Evolutionary conservation across 768 basidiomycete genomes (phyloP), one percentile per base, ranked within the genome.

Genomic region (Boletus vermiculosoides): DNA sequence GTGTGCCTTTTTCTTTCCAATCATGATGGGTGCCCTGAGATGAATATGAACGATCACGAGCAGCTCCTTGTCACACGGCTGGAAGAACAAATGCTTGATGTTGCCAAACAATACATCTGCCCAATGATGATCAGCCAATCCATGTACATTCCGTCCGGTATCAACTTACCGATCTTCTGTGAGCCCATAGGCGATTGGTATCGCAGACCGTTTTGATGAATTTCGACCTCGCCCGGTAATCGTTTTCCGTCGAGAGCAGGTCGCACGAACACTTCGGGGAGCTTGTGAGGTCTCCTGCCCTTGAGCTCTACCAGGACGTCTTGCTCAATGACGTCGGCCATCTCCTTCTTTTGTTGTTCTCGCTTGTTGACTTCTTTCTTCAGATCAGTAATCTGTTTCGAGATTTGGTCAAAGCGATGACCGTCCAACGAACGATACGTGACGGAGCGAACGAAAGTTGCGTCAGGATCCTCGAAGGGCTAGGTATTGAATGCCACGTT

Each of bases 81-180:
- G 97, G 83, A 99, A 98, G 77, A 98, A 97, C 11, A 98, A 79
- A 73, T 99, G 96, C 72, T 96, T 97, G 78, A 99, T 88, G 71
- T 99, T 99, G 76, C 85, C 88, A 77, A 98, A 99, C 11, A 98
- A 78, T 13, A 99, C 81, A 70, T 99, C 96, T 96, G 49, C 22
- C 23, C 40, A 50, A 52, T 40, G 20, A 20, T 22, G 39, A 57
- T 69, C 44, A 58, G 40, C n/a, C 25, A 5, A 11, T n/a, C 31
- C 44, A 36, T 13, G 22, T 22, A 15, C 40, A 50, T 31, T 23
- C 13, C 33, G 4, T 40, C 7, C 42, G 8, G 11, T 10, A 12
- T 31, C 44, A 39, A 75, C 87, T 61, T 67, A 92, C 94, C 94
- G 60, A 98, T 90, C 76, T 90, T 92, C 74, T 95, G 94, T 1